phyloP scores from a whole-genome alignment of 495 filamentous ascomycete species.

The Polyplosphaeria fusca region DNA sequence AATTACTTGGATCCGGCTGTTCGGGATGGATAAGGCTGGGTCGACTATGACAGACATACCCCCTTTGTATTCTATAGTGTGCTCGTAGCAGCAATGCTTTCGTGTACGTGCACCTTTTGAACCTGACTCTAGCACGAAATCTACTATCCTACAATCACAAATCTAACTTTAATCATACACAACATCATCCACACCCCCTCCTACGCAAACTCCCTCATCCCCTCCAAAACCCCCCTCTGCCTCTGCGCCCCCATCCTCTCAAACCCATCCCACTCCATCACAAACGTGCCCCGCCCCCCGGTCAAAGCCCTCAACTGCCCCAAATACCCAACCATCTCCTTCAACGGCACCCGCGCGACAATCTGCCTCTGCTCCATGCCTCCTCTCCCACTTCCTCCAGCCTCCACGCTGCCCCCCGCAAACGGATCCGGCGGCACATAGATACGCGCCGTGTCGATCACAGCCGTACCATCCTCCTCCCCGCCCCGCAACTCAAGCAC shows the following conservation, averaged over 20 bases:
- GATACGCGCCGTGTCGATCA: conserved; percentile 59
- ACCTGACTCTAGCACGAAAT: no score
- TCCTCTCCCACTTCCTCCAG: not conserved
- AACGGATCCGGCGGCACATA: conserved; percentile 88
- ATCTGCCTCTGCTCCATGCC: conserved; percentile 55
- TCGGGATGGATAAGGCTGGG: no score
- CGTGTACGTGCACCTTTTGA: no score
- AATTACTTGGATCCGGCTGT: no score
- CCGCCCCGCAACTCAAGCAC: conserved; percentile 70
- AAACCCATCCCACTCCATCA: conserved; percentile 87
- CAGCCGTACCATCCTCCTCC: conserved; percentile 38
- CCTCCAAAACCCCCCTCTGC: conserved; percentile 55
- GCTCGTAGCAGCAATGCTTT: no score
- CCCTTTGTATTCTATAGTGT: no score
- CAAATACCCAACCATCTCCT: conserved; percentile 96
- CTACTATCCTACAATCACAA: no score
- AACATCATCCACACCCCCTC: conserved; percentile 4
- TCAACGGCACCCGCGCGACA: conserved; percentile 79
- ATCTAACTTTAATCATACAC: not conserved
- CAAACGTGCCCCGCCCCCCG: conserved; percentile 82
- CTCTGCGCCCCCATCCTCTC: conserved; percentile 73
- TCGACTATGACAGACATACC: no score
- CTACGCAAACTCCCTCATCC: conserved; percentile 42
- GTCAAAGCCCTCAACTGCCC: conserved; percentile 86
- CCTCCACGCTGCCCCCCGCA: conserved; percentile 37